Conservation (phyloP, 2,329 filamentous ascomycete species). For the Ampelomyces quisqualis region DNA sequence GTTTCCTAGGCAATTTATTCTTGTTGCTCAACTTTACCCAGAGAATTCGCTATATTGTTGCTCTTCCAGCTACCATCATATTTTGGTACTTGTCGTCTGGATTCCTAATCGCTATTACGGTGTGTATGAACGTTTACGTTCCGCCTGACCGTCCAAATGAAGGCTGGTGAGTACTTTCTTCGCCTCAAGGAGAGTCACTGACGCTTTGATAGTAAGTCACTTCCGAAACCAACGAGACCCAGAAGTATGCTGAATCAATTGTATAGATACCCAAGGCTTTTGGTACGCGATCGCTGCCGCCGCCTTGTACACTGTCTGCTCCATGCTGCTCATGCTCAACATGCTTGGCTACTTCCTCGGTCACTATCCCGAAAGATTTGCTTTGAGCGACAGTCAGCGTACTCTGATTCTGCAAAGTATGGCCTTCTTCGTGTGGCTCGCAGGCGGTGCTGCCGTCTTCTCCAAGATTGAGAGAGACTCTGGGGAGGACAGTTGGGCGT, state of each 20-base stretch:
- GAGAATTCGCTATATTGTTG: constrained; percentile 75
- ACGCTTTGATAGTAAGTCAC: no score
- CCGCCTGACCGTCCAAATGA: constrained; percentile 51
- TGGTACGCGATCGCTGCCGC: constrained; percentile 84
- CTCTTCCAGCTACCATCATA: constrained; percentile 78
- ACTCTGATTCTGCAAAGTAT: constrained; percentile 91
- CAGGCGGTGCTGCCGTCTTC: constrained; percentile 75
- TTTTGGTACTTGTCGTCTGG: constrained; percentile 69
- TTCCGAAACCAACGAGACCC: no score
- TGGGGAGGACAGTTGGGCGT: constrained; percentile 61
- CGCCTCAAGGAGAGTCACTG: no score
- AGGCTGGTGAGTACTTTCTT: constrained; percentile 42
- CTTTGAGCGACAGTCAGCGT: constrained; percentile 74
- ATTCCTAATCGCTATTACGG: constrained; percentile 66
- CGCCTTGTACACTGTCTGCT: constrained; percentile 74
- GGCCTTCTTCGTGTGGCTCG: constrained; percentile 77
- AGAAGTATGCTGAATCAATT: no score
- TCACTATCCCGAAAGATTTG: constrained; percentile 77
- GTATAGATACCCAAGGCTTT: constrained; percentile 70
- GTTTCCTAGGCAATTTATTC: constrained; percentile 76
- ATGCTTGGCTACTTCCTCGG: constrained; percentile 74
- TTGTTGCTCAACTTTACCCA: constrained; percentile 85
- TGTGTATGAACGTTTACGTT: constrained; percentile 64
- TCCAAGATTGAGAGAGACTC: constrained; percentile 60
- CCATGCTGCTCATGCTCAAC: constrained; percentile 74